Percentiles rank a stretch among this genome's conserved stretches.
These are phyloP conservation scores for Sporothrix brasiliensis DNA, from an alignment of 2,329 filamentous ascomycete genomes.

Conservation along the genomic window DNA sequence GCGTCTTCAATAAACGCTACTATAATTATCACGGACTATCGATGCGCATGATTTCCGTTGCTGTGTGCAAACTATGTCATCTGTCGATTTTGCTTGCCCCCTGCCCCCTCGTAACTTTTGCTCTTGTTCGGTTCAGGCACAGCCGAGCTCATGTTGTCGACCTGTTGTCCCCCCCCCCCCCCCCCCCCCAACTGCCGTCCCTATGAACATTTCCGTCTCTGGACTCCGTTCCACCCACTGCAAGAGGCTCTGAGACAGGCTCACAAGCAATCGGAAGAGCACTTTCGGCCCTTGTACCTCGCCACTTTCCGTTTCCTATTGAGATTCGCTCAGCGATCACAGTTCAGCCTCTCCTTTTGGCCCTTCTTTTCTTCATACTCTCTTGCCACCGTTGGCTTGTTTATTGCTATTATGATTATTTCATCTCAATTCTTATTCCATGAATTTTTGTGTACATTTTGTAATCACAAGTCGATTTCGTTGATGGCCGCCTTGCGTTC, in stretches of 20 bases:
- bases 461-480: background rate
- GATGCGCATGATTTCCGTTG: background rate
- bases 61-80: background rate
- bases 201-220: background rate
- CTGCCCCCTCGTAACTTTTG: background rate
- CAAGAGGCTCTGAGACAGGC: background rate
- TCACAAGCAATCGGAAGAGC: background rate
- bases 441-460: background rate
- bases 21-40: slow-evolving; percentile 19
- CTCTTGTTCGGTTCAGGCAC: slow-evolving; percentile 9
- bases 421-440: background rate
- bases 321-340: slow-evolving; percentile 5
- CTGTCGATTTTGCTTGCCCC: background rate
- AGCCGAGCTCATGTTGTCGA: background rate
- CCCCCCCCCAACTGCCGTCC: background rate
- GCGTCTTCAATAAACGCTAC: background rate
- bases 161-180: background rate
- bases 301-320: slow-evolving; percentile 20
- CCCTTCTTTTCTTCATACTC: background rate
- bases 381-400: background rate
- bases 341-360: background rate
- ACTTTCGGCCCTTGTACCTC: background rate
- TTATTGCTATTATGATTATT: background rate
- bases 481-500: background rate
- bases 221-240: slow-evolving; percentile 20